Evolutionary conservation across 2,329 filamentous ascomycete genomes (phyloP), one percentile per base, ranked within the genome.

Genomic region (Metarhizium sp.): DNA sequence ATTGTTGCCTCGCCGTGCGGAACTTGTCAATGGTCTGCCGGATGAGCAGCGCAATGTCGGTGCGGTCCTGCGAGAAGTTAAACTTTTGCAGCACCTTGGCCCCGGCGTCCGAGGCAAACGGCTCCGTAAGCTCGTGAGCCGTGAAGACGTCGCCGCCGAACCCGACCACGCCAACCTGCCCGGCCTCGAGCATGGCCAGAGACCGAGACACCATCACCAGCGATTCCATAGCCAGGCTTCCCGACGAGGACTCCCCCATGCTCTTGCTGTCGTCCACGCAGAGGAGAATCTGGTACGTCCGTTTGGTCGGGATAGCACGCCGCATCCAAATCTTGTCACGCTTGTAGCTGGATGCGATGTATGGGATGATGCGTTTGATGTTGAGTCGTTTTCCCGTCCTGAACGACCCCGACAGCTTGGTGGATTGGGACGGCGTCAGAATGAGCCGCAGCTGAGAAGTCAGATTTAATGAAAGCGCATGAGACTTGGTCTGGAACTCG

Each of bases 321-420:
- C 95, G 88, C 87, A 99, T 95, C 94, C 94, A 99, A 73, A 99
- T 99, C 78, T 99, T 99, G 81, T 99, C 94, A 58, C 94, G 89
- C 78, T 96, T 97, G 80, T 96, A 99, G 67, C 88, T 87, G 0
- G 92, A 97, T 1, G 95, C 94, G 63, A 99, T 97, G 74, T 99
- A 99, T 0, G 95, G 94, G 65, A 99, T 99, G 73, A 99, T 99
- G 63, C 92, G 90, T 73, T 97, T 97, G 77, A 99, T 96, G 73
- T 97, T 99, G 64, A 99, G 89, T 0, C 94, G 87, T 71, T 99
- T 99, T 59, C 94, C 94, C 0, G 94, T 99, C 62, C 94, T 89
- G 80, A 95, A 97, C 62, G 95, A 91, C 47, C 94, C 94, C 2
- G 92, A 92, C 59, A 99, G 88, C 67, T 97, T 99, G 42, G 94